Evolutionary conservation across 192 early-diverging fungal species (phyloP), one percentile per base, ranked within the genome.

Genomic region (Coemansia sp.): DNA sequence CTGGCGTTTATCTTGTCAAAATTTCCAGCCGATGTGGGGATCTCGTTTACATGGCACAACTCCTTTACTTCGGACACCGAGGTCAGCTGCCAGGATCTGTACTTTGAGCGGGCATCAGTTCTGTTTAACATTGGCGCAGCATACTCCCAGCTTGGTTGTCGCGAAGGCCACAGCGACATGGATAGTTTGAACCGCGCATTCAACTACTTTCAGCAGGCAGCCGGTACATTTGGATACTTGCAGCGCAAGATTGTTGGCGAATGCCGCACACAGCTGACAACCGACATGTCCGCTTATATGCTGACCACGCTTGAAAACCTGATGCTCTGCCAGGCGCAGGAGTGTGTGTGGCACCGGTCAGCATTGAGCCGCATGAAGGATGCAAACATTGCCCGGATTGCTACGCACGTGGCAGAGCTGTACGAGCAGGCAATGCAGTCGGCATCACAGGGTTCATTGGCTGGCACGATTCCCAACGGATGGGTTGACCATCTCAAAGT

Each of bases 301-400:
- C 79, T 97, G 7, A 75, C 82, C 10, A 86, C 88, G 1, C 72
- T 86, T 1, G 82, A 86, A 15, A 84, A 86, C 60, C 68, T 91
- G n/a, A 95, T 92, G 91, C 80, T 96, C 3, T 92, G 92, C 9
- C 95, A 96, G 68, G 95, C 95, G 23, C 94, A 96, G 66, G 95
- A 96, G 72, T 94, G 92, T 62, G 92, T 90, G 24, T 94, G 92
- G 91, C 87, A 87, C 40, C 89, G 94, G 54, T 90, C 93, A 4
- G 87, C 91, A 5, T 61, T 86, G 67, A 92, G 88, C 67, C 86
- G 90, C 46, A 86, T 93, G 70, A 92, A 91, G 61, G 87, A 94
- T 60, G 85, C 81, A 2, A 84, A 85, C 5, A 82, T 96, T 55
- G 86, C 92, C 31, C 84, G 87, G 28, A 84, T 97, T 18, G 93